A percentile compares a stretch with the other conserved stretches of the same genome.
These are phyloP conservation scores for Blastocystis sp. DNA, from an alignment of 352 stramenopile genomes.

Conservation along the genomic window DNA sequence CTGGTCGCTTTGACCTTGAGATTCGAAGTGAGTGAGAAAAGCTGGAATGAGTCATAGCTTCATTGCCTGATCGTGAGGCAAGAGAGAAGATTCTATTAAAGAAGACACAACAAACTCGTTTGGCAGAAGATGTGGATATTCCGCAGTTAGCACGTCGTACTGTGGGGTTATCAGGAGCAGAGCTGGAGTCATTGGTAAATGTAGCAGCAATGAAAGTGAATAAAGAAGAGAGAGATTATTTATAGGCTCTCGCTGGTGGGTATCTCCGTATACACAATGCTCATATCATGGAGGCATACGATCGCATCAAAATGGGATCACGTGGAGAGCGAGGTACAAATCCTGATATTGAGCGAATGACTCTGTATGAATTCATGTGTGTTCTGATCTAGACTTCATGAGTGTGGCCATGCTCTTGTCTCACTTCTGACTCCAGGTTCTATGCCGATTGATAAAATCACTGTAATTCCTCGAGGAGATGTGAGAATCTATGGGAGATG, in stretches of 20 bases:
- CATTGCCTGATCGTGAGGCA: slow-evolving; percentile 85
- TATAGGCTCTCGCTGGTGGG: slow-evolving; percentile 76
- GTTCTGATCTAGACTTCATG: slow-evolving; percentile 75
- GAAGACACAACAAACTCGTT: slow-evolving; percentile 85
- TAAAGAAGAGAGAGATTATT: background rate
- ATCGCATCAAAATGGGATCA: slow-evolving; percentile 98
- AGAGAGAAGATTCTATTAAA: slow-evolving; percentile 92
- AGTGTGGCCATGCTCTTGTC: slow-evolving; percentile 94
- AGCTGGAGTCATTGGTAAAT: slow-evolving; percentile 94
- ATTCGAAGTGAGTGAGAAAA: slow-evolving; percentile 68
- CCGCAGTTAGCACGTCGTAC: slow-evolving; percentile 86
- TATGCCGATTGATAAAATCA: slow-evolving; percentile 96
- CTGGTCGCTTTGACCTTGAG: slow-evolving; percentile 90
- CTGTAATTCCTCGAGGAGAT: slow-evolving; percentile 96
- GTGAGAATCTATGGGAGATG: slow-evolving; percentile 90
- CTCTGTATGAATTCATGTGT: slow-evolving; percentile 83
- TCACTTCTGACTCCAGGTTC: slow-evolving; percentile 87
- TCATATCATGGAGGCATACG: slow-evolving; percentile 94
- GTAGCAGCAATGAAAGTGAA: slow-evolving; percentile 80
- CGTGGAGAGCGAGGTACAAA: background rate
- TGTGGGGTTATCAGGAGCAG: slow-evolving; percentile 89
- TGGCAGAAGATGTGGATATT: slow-evolving; percentile 88
- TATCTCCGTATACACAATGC: slow-evolving; percentile 85
- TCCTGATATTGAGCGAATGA: background rate
- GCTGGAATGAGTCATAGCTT: slow-evolving; percentile 73